phyloP scores from a whole-genome alignment of 2,329 filamentous ascomycete genomes.

The Aspergillus proliferans region DNA sequence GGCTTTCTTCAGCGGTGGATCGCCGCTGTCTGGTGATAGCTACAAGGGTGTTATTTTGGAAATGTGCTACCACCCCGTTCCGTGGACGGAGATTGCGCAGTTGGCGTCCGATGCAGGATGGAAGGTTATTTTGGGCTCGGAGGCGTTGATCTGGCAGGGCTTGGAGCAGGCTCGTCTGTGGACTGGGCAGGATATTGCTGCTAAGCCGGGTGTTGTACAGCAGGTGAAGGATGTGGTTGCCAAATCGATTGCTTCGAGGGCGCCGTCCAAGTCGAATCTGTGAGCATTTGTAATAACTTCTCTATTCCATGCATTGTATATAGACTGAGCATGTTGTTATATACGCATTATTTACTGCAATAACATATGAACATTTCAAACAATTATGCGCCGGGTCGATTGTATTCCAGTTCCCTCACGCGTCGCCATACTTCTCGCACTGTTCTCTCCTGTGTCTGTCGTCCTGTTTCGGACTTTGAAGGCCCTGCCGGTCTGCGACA shows the following conservation, averaged over 20 bases:
- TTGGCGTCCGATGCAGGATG: constrained; percentile 58
- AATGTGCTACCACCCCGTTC: constrained; percentile 75
- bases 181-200: constrained; percentile 55
- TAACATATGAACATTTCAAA: neutral
- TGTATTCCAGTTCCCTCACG: constrained; percentile 61
- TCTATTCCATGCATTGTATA: constrained; percentile 3
- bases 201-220: constrained; percentile 51
- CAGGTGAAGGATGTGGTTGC: constrained; percentile 52
- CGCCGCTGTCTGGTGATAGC: constrained; percentile 13
- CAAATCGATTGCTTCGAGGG: constrained; percentile 40
- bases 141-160: constrained; percentile 72
- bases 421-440: constrained; percentile 68
- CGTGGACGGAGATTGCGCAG: constrained; percentile 60
- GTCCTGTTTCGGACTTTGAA: constrained; percentile 55
- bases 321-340: neutral
- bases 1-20: constrained; percentile 26
- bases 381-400: constrained; percentile 52
- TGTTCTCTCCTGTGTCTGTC: constrained; percentile 62
- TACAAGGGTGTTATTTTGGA: constrained; percentile 66
- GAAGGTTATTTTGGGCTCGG: constrained; percentile 69
- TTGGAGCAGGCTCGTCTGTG: constrained; percentile 59
- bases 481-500: constrained; percentile 56
- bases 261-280: constrained; percentile 19
- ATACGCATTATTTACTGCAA: constrained; percentile 3
- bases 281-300: constrained; percentile 15